A percentile compares a stretch with the other conserved stretches of the same genome.
Evolutionary conservation across 2,329 filamentous ascomycete genomes (phyloP).

Genomic region (Phyllachora maydis): DNA sequence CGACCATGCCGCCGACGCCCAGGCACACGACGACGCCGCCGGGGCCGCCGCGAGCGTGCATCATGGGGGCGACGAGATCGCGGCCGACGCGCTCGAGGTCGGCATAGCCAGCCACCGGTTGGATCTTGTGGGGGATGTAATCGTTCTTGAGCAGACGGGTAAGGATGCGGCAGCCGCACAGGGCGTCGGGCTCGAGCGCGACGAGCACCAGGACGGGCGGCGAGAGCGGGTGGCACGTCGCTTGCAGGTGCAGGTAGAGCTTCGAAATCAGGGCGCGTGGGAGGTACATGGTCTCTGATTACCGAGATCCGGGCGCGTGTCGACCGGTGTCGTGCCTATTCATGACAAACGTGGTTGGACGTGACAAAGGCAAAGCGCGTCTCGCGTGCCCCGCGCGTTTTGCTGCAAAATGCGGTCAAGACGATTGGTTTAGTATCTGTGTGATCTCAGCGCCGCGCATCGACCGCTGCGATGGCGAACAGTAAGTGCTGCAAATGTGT

Average conservation of each 20-base stretch:
- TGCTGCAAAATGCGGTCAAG: background rate
- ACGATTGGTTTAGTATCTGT: background rate
- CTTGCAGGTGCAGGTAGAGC: slow-evolving; percentile 76
- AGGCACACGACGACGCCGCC: slow-evolving; percentile 84
- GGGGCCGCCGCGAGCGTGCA: slow-evolving; percentile 60
- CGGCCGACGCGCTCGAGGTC: slow-evolving; percentile 66
- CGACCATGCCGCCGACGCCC: slow-evolving; percentile 79
- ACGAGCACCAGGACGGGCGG: slow-evolving; percentile 82
- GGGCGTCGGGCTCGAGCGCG: slow-evolving; percentile 82
- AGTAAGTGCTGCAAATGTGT: too few relatives aligned
- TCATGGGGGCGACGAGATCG: slow-evolving; percentile 70
- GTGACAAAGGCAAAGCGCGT: background rate
- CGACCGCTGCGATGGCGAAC: too few relatives aligned
- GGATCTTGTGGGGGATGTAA: slow-evolving; percentile 94
- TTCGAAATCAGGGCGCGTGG: slow-evolving; percentile 76
- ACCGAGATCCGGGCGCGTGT: slow-evolving; percentile 11
- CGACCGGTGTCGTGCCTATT: slow-evolving; percentile 9
- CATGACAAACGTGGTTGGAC: slow-evolving; percentile 9
- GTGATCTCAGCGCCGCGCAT: too few relatives aligned
- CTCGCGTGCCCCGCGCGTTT: background rate
- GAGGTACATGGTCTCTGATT: slow-evolving; percentile 85
- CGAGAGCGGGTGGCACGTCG: slow-evolving; percentile 71
- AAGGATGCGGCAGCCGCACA: slow-evolving; percentile 88
- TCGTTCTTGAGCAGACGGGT: slow-evolving; percentile 89
- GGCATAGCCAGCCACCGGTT: slow-evolving; percentile 80